Evolutionary conservation across 306 rosid genomes (phyloP).

Genomic region (Rosa persica): DNA sequence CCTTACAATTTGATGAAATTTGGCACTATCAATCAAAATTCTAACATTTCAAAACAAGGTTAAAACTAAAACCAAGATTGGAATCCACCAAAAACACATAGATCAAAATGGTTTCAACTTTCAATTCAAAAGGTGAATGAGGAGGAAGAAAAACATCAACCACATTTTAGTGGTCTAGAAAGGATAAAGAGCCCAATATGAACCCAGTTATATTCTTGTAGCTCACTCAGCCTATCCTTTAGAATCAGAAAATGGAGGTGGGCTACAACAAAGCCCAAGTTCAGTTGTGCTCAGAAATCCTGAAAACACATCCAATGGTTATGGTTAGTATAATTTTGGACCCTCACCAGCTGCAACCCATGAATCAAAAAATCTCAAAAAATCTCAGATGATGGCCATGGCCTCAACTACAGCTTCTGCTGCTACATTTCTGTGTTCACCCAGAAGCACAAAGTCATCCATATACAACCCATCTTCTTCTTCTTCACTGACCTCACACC

Average conservation of each 20-base stretch:
- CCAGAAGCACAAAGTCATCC: slow-evolving; percentile 32
- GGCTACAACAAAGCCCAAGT: not conserved
- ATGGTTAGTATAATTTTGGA: slow-evolving; percentile 26
- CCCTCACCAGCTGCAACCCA: not conserved
- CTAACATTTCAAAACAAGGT: not conserved
- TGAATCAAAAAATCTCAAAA: slow-evolving; percentile 16
- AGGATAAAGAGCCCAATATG: not conserved
- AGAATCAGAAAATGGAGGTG: not conserved
- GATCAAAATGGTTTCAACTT: not conserved
- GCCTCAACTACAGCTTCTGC: slow-evolving; percentile 43
- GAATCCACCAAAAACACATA: not conserved
- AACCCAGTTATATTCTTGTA: not conserved
- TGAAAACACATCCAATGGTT: slow-evolving; percentile 5
- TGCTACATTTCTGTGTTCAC: slow-evolving; percentile 44
- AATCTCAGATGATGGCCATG: slow-evolving; percentile 54
- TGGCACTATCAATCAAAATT: not conserved
- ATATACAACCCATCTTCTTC: slow-evolving; percentile 27
- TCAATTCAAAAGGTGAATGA: not conserved
- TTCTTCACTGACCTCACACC: slow-evolving; percentile 24
- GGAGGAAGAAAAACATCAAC: not conserved
- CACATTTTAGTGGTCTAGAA: not conserved
- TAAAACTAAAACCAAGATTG: not conserved
- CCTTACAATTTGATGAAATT: not conserved
- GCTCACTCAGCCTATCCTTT: too few species aligned
- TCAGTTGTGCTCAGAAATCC: not conserved